Evolutionary conservation across 148 eudicot species (phyloP).

Genomic region (Nepenthes gracilis): DNA sequence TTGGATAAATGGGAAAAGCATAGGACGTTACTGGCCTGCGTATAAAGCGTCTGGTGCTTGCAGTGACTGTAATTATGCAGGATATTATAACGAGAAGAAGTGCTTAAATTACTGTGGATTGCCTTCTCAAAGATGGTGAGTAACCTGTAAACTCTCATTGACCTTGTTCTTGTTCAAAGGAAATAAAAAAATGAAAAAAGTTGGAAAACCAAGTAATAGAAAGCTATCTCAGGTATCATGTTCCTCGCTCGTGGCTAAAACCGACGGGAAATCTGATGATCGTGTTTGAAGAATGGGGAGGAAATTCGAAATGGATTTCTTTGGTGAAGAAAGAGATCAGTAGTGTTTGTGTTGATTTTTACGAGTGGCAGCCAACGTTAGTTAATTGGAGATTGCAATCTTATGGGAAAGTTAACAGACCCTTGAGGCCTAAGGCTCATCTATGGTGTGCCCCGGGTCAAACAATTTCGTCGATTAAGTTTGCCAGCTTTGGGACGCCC

Average conservation of each 20-base stretch:
- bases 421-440: conserved; percentile 67
- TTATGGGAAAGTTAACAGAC: conserved; percentile 44
- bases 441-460: conserved; percentile 58
- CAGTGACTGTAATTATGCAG: conserved; percentile 53
- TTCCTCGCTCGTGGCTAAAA: conserved; percentile 79
- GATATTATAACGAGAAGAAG: conserved; percentile 57
- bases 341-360: conserved; percentile 51
- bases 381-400: conserved; percentile 45
- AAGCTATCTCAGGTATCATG: conserved; percentile 58
- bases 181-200: not conserved
- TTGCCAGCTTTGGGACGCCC: conserved; percentile 85
- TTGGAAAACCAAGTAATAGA: not conserved
- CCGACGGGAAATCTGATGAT: conserved; percentile 68
- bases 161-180: not conserved
- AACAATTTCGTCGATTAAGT: conserved; percentile 52
- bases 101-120: conserved; percentile 65
- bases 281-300: conserved; percentile 76
- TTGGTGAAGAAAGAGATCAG: conserved; percentile 57
- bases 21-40: conserved; percentile 84
- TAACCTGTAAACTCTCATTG: not conserved
- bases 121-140: conserved; percentile 85
- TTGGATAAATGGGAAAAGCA: conserved; percentile 71
- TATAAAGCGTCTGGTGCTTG: conserved; percentile 63
- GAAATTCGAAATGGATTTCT: conserved; percentile 59
- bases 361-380: conserved; percentile 64